These are phyloP conservation scores for Phenoliferia sp. DNA, from an alignment of 1,284 basidiomycete species.

Conservation along the genomic window DNA sequence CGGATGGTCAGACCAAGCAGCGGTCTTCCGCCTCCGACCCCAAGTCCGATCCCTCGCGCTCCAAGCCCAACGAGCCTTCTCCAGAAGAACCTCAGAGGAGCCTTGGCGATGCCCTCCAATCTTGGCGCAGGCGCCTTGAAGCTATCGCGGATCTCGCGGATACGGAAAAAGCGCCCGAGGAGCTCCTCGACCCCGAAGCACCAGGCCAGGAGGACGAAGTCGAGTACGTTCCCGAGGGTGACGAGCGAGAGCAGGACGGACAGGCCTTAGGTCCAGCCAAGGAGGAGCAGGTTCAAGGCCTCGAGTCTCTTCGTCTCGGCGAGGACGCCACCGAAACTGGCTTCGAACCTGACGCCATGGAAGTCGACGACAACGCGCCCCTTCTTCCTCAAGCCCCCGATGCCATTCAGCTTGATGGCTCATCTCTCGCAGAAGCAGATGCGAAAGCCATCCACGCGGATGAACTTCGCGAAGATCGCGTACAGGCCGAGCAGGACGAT, in stretches of 20 bases:
- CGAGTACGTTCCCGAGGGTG: constrained; percentile 73
- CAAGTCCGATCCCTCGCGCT: constrained; percentile 14
- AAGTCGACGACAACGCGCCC: constrained; percentile 19
- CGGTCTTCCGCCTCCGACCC: constrained; percentile 18
- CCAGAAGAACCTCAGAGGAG: constrained; percentile 50
- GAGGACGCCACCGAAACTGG: constrained; percentile 51
- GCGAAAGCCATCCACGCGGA: constrained; percentile 30
- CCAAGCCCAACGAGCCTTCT: constrained; percentile 5
- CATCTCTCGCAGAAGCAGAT: constrained; percentile 25
- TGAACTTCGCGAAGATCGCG: constrained; percentile 22
- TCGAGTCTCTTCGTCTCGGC: constrained; percentile 70
- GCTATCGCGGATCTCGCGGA: constrained; percentile 65
- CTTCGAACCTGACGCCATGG: constrained; percentile 33
- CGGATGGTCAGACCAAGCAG: constrained; percentile 27
- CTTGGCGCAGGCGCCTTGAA: constrained; percentile 77
- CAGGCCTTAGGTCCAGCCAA: constrained; percentile 85
- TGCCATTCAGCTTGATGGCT: constrained; percentile 24
- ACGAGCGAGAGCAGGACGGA: constrained; percentile 67
- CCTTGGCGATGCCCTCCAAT: constrained; percentile 78
- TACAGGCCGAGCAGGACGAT: constrained; percentile 41
- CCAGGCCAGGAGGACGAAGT: constrained; percentile 51
- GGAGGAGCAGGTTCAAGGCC: constrained; percentile 73
- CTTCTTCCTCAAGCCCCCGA: constrained; percentile 10
- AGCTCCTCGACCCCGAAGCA: constrained; percentile 44
- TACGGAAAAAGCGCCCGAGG: constrained; percentile 42